These are phyloP conservation scores for Poa annua DNA, from an alignment of 176 grass and related monocot genomes.

Conservation along the genomic window DNA sequence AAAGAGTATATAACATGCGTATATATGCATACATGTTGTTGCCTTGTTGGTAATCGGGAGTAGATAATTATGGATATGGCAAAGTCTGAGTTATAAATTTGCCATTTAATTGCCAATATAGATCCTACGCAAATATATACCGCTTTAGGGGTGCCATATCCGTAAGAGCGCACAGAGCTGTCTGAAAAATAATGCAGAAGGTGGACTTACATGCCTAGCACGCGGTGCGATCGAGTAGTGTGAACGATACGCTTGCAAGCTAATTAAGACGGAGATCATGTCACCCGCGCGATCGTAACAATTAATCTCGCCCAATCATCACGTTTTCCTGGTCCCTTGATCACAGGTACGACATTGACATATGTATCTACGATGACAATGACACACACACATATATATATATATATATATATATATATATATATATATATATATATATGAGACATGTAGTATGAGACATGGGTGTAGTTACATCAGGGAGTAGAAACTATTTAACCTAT, in stretches of 20 bases:
- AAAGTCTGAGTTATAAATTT: not conserved
- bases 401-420: too few species aligned
- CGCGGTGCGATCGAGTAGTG: not conserved
- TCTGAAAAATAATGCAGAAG: slow-evolving; percentile 14
- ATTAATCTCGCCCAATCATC: slow-evolving; percentile 5
- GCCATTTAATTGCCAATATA: too few species aligned
- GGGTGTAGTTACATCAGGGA: too few species aligned
- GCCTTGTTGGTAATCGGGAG: too few species aligned
- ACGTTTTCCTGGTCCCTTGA: slow-evolving; percentile 1
- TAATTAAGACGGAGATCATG: not conserved
- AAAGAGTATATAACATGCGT: too few species aligned
- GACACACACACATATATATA: too few species aligned
- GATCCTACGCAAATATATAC: too few species aligned
- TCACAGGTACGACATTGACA: not conserved
- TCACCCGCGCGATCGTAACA: not conserved
- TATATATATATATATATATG: too few species aligned
- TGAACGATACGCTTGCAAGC: slow-evolving; percentile 2
- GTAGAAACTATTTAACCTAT: too few species aligned
- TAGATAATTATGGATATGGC: not conserved
- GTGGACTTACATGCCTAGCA: slow-evolving; percentile 19
- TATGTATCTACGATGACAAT: not conserved
- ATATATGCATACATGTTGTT: too few species aligned
- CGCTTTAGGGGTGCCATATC: not conserved
- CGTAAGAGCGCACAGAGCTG: not conserved
- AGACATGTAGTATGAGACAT: too few species aligned